Conservation (phyloP, 139 green algal genomes). For the Eudorina sp. region DNA sequence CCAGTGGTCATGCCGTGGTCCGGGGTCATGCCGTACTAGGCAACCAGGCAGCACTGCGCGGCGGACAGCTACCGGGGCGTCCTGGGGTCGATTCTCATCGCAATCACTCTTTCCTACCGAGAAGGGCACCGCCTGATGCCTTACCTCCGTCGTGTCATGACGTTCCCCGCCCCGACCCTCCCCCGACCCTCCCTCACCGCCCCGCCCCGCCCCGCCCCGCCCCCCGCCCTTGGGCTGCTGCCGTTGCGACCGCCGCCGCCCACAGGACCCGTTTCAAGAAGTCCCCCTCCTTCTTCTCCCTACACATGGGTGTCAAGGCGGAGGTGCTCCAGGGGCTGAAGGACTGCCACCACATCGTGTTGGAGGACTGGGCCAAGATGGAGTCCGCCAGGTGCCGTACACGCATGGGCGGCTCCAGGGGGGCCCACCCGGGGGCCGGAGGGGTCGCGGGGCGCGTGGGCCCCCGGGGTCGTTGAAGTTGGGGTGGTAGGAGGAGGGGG, state of each 20-base stretch:
- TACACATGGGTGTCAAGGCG: constrained; percentile 92
- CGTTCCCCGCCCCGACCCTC: background rate
- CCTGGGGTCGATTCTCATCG: too few relatives aligned
- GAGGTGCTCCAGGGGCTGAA: constrained; percentile 75
- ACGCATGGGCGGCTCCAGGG: too few relatives aligned
- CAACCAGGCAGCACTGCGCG: too few relatives aligned
- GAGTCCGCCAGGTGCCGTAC: constrained; percentile 9
- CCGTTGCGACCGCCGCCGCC: background rate
- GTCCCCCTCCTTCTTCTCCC: constrained; percentile 92
- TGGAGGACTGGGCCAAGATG: constrained; percentile 90
- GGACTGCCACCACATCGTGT: constrained; percentile 94
- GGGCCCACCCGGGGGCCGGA: background rate
- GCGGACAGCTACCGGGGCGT: too few relatives aligned
- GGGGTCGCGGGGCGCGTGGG: background rate
- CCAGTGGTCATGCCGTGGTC: too few relatives aligned
- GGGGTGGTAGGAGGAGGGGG: background rate
- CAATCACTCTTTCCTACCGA: too few relatives aligned
- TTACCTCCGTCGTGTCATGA: background rate
- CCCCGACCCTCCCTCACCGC: background rate
- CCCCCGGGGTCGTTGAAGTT: background rate
- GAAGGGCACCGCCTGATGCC: too few relatives aligned
- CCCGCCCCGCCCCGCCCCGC: background rate
- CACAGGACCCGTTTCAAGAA: constrained; percentile 90
- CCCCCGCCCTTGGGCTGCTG: background rate
- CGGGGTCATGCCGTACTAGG: too few relatives aligned